Evolutionary conservation across 352 stramenopile species (phyloP).

Genomic region (Albugo laibachii): DNA sequence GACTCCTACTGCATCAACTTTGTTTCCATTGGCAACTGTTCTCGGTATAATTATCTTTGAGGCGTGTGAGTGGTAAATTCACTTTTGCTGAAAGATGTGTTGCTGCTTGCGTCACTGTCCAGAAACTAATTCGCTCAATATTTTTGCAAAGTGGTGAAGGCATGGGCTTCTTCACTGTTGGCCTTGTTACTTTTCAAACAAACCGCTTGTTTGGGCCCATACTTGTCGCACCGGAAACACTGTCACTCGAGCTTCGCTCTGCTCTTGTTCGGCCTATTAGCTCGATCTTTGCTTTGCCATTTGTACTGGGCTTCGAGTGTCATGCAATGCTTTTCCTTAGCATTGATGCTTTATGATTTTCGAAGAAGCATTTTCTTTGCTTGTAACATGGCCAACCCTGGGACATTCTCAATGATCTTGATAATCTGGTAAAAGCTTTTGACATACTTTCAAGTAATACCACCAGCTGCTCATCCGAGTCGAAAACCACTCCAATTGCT

Average conservation of each 20-base stretch:
- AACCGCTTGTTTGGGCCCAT: neutral
- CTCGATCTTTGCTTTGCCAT: too few relatives aligned
- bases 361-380: slow-evolving; percentile 9
- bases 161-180: neutral
- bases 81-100: slow-evolving; percentile 6
- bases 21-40: slow-evolving; percentile 4
- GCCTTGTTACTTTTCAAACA: neutral
- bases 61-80: slow-evolving; percentile 1
- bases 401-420: slow-evolving; percentile 2
- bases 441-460: slow-evolving; percentile 3
- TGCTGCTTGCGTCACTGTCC: slow-evolving; percentile 7
- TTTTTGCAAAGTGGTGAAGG: neutral
- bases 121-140: neutral
- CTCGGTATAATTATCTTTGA: slow-evolving; percentile 2
- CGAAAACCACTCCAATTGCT: slow-evolving; percentile 3
- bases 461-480: slow-evolving; percentile 5
- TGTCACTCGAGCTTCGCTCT: neutral
- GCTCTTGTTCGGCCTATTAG: too few relatives aligned
- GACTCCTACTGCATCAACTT: slow-evolving; percentile 2
- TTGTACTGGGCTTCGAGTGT: neutral
- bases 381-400: neutral
- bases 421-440: slow-evolving; percentile 6
- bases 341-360: slow-evolving; percentile 2
- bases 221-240: neutral
- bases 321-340: neutral